Base-by-base conservation (phyloP, 148 eudicot species). In the Polygonum maritimum region DNA sequence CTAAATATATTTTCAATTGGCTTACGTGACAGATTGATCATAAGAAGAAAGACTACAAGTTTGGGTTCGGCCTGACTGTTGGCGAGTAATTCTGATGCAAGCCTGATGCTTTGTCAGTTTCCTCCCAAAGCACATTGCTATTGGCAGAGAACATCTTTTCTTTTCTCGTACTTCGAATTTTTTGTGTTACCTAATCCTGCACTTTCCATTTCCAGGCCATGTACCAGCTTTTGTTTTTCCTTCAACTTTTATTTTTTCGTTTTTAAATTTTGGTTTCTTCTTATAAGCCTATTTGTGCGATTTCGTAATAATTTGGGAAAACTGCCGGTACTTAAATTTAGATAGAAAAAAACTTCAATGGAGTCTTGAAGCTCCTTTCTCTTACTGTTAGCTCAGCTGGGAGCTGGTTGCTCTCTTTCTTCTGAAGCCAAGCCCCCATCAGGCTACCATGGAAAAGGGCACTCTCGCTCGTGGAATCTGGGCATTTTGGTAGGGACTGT, bases 41-140 rank as follows among this genome's bases (percentile, higher is more conserved):
- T 74, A 15, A 26, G 76, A 80, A 80, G 80, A 83, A 80, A 48
- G 85, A 83, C 55, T 80, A 83, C 82, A 83, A 83, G 70, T 83
- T 80, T 31, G 86, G 86, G 31, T 80, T 83, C 48, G 83, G 86
- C 14, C 70, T 83, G 79, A 83, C 83, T 1, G 81, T 83, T 3
- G 86, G 83, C 38, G 83, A 80, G 75, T 83, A 78, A 75, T 73
- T 73, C n/a, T 41, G 55, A 21, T n/a, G 47, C 49, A 18, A 47
- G 31, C 41, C 13, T 71, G 12, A n/a, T 71, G 74, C 14, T 41
- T 2, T 58, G 12, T 58, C 36, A 58, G 35, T 26, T 58, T 26
- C 36, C 35, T 31, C 69, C 15, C 5, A 6, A 62, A 9, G 38
- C 69, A 31, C 69, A 62, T 62, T 62, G 69, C 38, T 62, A 9